Conservation (phyloP, 345 rosid genomes). For the Euphorbia pulcherrima region DNA sequence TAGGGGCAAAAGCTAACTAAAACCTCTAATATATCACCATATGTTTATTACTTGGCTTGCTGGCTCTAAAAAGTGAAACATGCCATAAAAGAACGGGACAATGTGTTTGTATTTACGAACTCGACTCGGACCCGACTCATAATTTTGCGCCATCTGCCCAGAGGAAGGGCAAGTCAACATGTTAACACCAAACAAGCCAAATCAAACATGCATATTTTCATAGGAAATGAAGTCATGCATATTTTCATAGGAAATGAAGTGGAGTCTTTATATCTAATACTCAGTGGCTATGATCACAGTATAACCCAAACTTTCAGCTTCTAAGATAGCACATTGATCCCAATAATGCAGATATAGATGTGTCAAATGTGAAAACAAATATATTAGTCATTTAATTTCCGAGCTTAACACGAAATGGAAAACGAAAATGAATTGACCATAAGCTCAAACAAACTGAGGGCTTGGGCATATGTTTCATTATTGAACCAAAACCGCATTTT, state of each 20-base stretch:
- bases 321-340: not conserved
- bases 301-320: not conserved
- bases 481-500: slow-evolving; percentile 2
- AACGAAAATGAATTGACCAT: not conserved
- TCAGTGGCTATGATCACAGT: not conserved
- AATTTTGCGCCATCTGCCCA: not conserved
- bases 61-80: not conserved
- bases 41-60: not conserved
- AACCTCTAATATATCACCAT: not conserved
- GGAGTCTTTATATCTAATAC: not conserved
- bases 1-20: not conserved
- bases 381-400: not conserved
- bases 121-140: not conserved
- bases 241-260: not conserved
- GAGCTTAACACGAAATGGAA: not conserved
- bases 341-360: not conserved
- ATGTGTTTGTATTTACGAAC: not conserved
- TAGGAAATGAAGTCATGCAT: not conserved
- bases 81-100: not conserved
- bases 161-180: not conserved
- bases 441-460: not conserved
- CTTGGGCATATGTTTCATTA: slow-evolving; percentile 2
- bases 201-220: not conserved
- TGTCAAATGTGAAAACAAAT: not conserved
- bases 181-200: not conserved